A percentile compares a stretch with the other conserved stretches of the same genome.
Conservation (phyloP, 192 early-diverging fungal species). For the Rhizophagus clarus region DNA sequence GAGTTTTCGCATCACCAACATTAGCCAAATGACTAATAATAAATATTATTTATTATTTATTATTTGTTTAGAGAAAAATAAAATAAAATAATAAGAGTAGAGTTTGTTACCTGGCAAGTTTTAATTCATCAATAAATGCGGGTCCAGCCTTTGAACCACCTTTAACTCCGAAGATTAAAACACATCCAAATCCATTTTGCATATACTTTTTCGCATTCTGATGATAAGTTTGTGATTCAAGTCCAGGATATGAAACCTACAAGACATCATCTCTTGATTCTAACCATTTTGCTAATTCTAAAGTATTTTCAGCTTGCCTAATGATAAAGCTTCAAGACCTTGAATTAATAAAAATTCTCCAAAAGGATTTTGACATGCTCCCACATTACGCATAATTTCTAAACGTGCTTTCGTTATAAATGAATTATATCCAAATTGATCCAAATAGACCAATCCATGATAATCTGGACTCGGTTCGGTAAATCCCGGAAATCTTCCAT, state of each 20-base stretch:
- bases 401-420: constrained; percentile 80
- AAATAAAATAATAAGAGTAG: no score
- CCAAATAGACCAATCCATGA: constrained; percentile 87
- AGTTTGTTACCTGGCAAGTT: no score
- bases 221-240: constrained; percentile 77
- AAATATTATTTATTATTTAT: no score
- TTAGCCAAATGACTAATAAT: no score
- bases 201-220: constrained; percentile 84
- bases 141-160: no score
- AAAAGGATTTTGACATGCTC: constrained; percentile 87
- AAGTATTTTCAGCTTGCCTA: constrained; percentile 84
- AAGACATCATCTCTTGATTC: no score
- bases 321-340: constrained; percentile 88
- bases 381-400: constrained; percentile 85
- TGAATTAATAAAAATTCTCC: constrained; percentile 84
- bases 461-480: constrained; percentile 83
- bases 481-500: constrained; percentile 85
- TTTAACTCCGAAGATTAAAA: constrained; percentile 77
- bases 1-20: no score
- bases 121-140: no score
- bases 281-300: no score
- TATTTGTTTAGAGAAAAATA: no score
- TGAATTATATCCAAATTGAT: constrained; percentile 79
- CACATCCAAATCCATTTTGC: constrained; percentile 81
- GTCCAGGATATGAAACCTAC: constrained; percentile 91